These are phyloP conservation scores for Tremellales sp. DNA, from an alignment of 1,284 basidiomycete genomes.

Conservation along the genomic window DNA sequence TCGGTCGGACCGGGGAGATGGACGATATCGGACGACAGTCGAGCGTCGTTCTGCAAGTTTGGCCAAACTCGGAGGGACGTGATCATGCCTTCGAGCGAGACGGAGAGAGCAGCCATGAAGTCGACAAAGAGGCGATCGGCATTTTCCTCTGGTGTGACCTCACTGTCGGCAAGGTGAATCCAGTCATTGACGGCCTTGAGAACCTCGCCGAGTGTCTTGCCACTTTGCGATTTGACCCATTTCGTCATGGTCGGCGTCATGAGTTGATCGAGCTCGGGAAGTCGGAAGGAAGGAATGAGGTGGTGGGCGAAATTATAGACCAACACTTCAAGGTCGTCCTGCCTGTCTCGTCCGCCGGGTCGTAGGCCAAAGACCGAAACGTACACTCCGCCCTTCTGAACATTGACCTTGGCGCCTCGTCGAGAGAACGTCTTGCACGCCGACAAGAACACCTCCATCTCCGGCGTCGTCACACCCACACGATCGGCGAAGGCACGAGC, in stretches of 20 bases:
- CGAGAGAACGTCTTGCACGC: conserved; percentile 54
- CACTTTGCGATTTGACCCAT: conserved; percentile 48
- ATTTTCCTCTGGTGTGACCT: conserved; percentile 10
- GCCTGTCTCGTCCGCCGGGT: conserved; percentile 27
- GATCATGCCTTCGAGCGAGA: conserved; percentile 51
- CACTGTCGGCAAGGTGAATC: conserved; percentile 18
- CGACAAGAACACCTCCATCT: conserved; percentile 52
- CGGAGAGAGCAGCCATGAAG: conserved; percentile 52
- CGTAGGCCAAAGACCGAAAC: conserved; percentile 53
- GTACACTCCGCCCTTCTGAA: conserved; percentile 53
- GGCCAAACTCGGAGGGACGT: conserved; percentile 51
- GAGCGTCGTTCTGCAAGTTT: conserved; percentile 46
- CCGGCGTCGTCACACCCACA: conserved; percentile 50
- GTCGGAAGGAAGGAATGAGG: conserved; percentile 54
- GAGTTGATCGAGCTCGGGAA: conserved; percentile 51
- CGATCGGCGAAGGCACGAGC: conserved; percentile 51
- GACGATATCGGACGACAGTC: conserved; percentile 52
- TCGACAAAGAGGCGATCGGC: conserved; percentile 49
- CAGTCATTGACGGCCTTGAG: conserved; percentile 47
- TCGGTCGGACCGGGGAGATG: conserved; percentile 47
- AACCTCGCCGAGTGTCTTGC: conserved; percentile 50
- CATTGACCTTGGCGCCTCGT: conserved; percentile 51
- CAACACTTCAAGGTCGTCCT: conserved; percentile 45
- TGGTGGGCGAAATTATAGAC: conserved; percentile 55
- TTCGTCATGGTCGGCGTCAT: conserved; percentile 47